These are phyloP conservation scores for Coemansia sp. DNA, from an alignment of 192 early-diverging fungal species.

Conservation along the genomic window DNA sequence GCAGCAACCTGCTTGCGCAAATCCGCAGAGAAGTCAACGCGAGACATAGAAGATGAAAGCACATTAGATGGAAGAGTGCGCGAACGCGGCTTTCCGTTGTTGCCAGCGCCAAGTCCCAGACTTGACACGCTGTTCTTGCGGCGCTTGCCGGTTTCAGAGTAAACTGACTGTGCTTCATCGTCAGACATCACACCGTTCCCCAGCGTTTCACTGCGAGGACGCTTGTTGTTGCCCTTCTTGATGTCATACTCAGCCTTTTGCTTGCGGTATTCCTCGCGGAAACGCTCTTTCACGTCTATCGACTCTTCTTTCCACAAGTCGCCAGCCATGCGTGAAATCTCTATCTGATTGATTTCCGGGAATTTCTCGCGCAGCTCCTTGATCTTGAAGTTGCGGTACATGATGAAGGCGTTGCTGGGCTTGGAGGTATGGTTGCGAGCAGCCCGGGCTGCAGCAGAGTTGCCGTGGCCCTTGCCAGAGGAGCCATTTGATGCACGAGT, in stretches of 20 bases:
- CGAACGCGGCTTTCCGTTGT: conserved; percentile 34
- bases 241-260: conserved; percentile 45
- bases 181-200: not conserved
- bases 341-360: conserved; percentile 47
- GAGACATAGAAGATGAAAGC: conserved; percentile 17
- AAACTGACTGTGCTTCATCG: conserved; percentile 1
- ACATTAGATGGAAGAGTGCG: conserved; percentile 35
- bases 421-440: conserved; percentile 21
- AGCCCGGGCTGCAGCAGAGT: not conserved
- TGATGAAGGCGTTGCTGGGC: conserved; percentile 52
- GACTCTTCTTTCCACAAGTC: conserved; percentile 49
- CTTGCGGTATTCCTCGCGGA: conserved; percentile 33
- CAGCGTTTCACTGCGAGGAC: conserved; percentile 16
- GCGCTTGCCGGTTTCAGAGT: conserved; percentile 11
- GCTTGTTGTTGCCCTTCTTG: conserved; percentile 40
- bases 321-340: conserved; percentile 52
- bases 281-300: conserved; percentile 44
- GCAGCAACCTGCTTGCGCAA: conserved; percentile 45
- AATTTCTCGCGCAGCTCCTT: conserved; percentile 33
- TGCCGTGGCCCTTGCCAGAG: conserved; percentile 21
- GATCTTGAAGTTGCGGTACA: conserved; percentile 50
- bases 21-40: conserved; percentile 20
- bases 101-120: conserved; percentile 9
- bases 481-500: too few relatives aligned
- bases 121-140: conserved; percentile 7